Base-by-base conservation (phyloP, 257 asterid genomes). In the Solanum etuberosum region DNA sequence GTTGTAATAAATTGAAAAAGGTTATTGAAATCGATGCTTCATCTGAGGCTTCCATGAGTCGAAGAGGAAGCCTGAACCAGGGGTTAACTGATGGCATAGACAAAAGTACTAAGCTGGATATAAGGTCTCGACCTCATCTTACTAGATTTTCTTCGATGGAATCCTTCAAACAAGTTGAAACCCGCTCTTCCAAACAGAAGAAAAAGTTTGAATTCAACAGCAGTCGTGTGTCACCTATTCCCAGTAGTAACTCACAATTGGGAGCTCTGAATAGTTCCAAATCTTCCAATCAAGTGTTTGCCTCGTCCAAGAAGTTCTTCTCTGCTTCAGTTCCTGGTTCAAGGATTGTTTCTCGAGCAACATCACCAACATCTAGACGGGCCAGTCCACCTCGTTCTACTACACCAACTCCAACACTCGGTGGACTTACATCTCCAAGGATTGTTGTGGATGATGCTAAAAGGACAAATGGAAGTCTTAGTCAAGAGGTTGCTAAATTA, bases 241-340 rank as follows among this genome's bases (percentile, higher is more conserved):
- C 99, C 61, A 94, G 92, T 91, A 98, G 98, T 82, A 92, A 88
- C 92, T 94, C 98, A 34, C 99, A 95, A 51, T 93, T 93, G 98
- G 98, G 97, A 68, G 89, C 95, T 4, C 91, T 92, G 84, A 94
- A 90, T 89, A 93, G 93, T 87, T 95, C 98, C 32, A 95, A 93
- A 90, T 93, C 99, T 85, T 93, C 94, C 77, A 94, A 95, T 90
- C 98, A 98, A 63, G 95, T 94, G 63, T 94, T 95, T 88, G 98
- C 98, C 51, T 93, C 98, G 9, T 97, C 99, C 87, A 97, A 97
- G 86, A 97, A 97, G 54, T 91, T 94, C 87, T 97, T 97, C 94
- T 95, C 98, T n/a, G 99, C 98, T 87, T 97, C 99, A 10, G 99
- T 96, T 88, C 99, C 99, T 63, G 99, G 99, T 72, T 96, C 98